Evolutionary conservation across 305 asterid species (phyloP).

Genomic region (Lippia alba): DNA sequence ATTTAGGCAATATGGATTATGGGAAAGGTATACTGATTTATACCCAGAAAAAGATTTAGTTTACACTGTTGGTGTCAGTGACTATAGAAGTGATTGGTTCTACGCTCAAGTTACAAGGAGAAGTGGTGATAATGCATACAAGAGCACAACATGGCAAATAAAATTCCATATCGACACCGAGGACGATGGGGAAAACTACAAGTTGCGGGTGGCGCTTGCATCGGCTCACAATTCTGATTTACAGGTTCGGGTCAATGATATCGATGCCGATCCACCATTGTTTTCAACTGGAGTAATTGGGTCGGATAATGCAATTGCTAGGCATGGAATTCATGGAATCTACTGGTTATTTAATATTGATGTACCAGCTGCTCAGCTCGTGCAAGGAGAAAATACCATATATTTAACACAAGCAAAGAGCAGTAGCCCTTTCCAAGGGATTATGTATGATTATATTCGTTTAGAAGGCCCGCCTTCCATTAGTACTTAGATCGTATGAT

Average conservation of each 20-base stretch:
- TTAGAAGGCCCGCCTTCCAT: too few relatives aligned
- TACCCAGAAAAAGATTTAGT: constrained; percentile 68
- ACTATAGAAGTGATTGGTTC: constrained; percentile 72
- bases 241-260: constrained; percentile 26
- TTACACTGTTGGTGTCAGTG: constrained; percentile 63
- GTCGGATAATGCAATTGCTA: constrained; percentile 65
- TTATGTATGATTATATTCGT: too few relatives aligned
- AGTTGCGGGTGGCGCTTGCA: constrained; percentile 70
- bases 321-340: constrained; percentile 75
- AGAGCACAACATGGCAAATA: constrained; percentile 77
- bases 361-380: constrained; percentile 36
- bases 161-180: constrained; percentile 59
- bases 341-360: constrained; percentile 51
- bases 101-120: constrained; percentile 80
- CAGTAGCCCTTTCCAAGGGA: constrained; percentile 53
- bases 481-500: too few relatives aligned
- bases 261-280: constrained; percentile 8
- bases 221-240: constrained; percentile 37
- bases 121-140: constrained; percentile 50
- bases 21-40: constrained; percentile 77
- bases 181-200: constrained; percentile 49
- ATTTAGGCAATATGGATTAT: constrained; percentile 84
- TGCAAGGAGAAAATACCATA: constrained; percentile 48
- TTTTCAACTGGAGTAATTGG: constrained; percentile 55
- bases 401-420: constrained; percentile 55